These are phyloP conservation scores for Ramularia endophylla DNA, from an alignment of 2,329 filamentous ascomycete genomes.

Conservation along the genomic window DNA sequence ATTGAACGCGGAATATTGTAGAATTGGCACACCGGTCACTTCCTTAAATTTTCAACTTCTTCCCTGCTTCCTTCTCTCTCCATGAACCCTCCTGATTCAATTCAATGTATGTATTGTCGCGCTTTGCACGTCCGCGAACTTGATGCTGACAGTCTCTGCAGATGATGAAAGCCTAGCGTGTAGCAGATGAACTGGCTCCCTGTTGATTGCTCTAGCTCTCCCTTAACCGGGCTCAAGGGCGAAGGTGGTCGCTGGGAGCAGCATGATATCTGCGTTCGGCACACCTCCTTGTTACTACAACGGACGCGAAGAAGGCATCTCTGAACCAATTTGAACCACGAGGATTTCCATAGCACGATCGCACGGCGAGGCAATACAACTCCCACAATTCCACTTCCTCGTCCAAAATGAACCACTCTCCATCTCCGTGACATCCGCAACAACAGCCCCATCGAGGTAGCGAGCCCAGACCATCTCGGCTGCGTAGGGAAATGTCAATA, in stretches of 20 bases:
- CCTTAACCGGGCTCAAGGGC: slow-evolving; percentile 86
- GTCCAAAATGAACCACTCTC: not conserved
- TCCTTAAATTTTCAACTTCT: slow-evolving; percentile 7
- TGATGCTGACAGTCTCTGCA: slow-evolving; percentile 37
- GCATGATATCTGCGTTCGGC: slow-evolving; percentile 99
- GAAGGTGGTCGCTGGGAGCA: slow-evolving; percentile 60
- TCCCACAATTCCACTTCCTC: not conserved
- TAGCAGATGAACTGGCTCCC: slow-evolving; percentile 74
- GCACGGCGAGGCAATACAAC: not conserved
- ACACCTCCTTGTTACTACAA: slow-evolving; percentile 96
- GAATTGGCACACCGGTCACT: not conserved
- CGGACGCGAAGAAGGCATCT: slow-evolving; percentile 97
- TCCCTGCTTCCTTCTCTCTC: slow-evolving; percentile 38
- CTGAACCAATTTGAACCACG: slow-evolving; percentile 55
- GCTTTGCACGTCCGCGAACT: not conserved
- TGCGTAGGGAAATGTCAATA: no score
- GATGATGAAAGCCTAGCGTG: slow-evolving; percentile 99
- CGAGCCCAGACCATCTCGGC: slow-evolving; percentile 16
- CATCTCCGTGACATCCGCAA: slow-evolving; percentile 3
- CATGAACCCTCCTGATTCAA: slow-evolving; percentile 98
- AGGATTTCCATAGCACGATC: slow-evolving; percentile 5
- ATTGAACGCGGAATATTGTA: no score
- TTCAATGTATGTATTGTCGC: slow-evolving; percentile 65
- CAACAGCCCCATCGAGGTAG: slow-evolving; percentile 14
- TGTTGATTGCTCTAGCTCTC: slow-evolving; percentile 69